Base-by-base conservation (phyloP, 2,329 filamentous ascomycete species). In the Colletotrichum spaethianum region DNA sequence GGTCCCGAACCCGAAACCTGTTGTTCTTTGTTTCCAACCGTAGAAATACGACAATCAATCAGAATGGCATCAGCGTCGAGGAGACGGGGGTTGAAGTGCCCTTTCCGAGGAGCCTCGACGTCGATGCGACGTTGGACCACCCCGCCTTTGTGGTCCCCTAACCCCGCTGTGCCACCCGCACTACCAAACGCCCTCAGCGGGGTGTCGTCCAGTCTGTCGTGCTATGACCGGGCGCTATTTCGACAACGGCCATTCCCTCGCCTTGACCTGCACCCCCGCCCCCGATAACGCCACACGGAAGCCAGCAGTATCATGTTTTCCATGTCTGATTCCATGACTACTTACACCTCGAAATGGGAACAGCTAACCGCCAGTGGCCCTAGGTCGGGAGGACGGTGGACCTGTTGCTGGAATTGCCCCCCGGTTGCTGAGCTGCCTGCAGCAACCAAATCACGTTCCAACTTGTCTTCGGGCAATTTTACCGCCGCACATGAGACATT, bases 121-220 rank as follows among this genome's bases (percentile, higher is more conserved):
- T 48, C 20, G 23, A n/a, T 38, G 56, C 44, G 33, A 20, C 44
- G 63, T 50, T 63, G 36, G 40, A 44, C 50, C 56, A 62, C 56
- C 63, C 63, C 68, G 68, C 63, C 63, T 62, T 68, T 12, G 63
- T 50, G 46, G 16, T 33, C 38, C 26, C 56, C 20, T 28, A 52
- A 67, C 63, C 68, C 68, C 57, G 68, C 63, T 33, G 63, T 44
- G 38, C n/a, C 16, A 66, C 44, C 53, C 52, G 26, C 44, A 16
- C 60, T 56, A 42, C 42, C 42, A 69, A 56, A 33, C 56, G 12
- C 62, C 60, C 52, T 48, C 28, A n/a, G 66, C 50, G 33, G 40
- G 38, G 28, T 4, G 40, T 23, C 12, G 48, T 16, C 11, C 61
- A 28, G 26, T 16, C 33, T 53, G 52, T 28, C 23, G 62, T 55